These are phyloP conservation scores for Trifolium dubium DNA, from an alignment of 306 rosid species.

Conservation along the genomic window DNA sequence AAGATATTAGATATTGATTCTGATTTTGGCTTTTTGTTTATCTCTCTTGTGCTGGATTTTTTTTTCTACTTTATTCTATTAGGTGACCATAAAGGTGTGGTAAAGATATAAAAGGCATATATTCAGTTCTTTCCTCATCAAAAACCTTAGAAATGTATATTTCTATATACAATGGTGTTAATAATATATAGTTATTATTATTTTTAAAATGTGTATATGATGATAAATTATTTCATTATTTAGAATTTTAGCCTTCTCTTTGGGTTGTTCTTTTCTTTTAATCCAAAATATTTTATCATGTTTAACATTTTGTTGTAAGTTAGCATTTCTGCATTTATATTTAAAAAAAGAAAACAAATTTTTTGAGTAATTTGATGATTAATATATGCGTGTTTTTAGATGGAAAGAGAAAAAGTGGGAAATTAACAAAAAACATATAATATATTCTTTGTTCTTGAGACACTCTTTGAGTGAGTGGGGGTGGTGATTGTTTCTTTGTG, in stretches of 20 bases:
- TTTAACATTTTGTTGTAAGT: slow-evolving; percentile 30
- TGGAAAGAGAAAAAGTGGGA: slow-evolving; percentile 42
- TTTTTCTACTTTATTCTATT: slow-evolving; percentile 45
- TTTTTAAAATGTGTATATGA: not conserved
- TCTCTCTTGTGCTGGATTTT: slow-evolving; percentile 25
- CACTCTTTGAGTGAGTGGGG: slow-evolving; percentile 45
- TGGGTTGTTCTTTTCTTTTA: too few relatives aligned
- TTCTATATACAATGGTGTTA: slow-evolving; percentile 11
- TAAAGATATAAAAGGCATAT: slow-evolving; percentile 46
- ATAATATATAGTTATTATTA: not conserved
- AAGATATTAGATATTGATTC: slow-evolving; percentile 29
- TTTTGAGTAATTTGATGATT: not conserved
- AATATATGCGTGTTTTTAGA: not conserved
- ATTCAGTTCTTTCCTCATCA: slow-evolving; percentile 31
- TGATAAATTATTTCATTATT: slow-evolving; percentile 7
- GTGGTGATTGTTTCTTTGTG: slow-evolving; percentile 46
- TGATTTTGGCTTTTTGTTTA: slow-evolving; percentile 37
- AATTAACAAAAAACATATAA: slow-evolving; percentile 16
- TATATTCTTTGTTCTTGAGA: slow-evolving; percentile 42
- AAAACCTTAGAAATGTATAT: slow-evolving; percentile 27
- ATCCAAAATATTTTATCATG: too few relatives aligned
- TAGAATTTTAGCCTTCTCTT: not conserved
- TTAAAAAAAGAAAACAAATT: not conserved
- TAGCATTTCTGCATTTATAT: slow-evolving; percentile 39
- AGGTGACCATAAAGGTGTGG: slow-evolving; percentile 38